A percentile compares a stretch with the other conserved stretches of the same genome.
These are phyloP conservation scores for Leptographium lundbergii DNA, from an alignment of 2,329 filamentous ascomycete species.

Conservation along the genomic window DNA sequence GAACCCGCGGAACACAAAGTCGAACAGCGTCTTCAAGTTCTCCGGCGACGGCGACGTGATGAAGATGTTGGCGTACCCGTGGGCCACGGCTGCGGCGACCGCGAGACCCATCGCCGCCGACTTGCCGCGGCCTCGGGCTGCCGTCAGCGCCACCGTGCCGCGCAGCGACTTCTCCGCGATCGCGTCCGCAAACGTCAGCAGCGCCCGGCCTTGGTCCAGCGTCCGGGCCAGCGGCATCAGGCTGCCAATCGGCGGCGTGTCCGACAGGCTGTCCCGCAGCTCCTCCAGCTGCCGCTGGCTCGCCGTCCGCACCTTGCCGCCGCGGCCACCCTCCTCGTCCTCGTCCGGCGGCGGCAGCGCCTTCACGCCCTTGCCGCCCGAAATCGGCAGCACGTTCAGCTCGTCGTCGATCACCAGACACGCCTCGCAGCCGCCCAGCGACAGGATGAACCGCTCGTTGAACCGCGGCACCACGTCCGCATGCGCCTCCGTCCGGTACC, in stretches of 20 bases:
- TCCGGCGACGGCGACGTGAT: conserved; percentile 96
- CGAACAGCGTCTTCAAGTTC: conserved; percentile 96
- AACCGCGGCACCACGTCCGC: conserved; percentile 90
- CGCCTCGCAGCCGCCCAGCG: conserved; percentile 84
- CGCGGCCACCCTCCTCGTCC: conserved; percentile 55
- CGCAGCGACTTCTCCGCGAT: conserved; percentile 92
- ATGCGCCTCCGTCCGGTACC: conserved; percentile 93
- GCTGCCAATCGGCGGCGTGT: conserved; percentile 75
- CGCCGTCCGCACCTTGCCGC: conserved; percentile 45
- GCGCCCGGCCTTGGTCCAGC: conserved; percentile 87
- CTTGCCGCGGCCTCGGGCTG: conserved; percentile 89
- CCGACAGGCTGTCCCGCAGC: conserved; percentile 77
- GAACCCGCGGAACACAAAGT: conserved; percentile 97
- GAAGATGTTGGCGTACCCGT: conserved; percentile 98
- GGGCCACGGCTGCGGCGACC: conserved; percentile 83
- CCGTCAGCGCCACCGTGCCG: conserved; percentile 87
- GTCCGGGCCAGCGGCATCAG: conserved; percentile 78
- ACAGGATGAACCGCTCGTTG: conserved; percentile 94
- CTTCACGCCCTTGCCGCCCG: conserved; percentile 82
- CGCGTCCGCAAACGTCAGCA: conserved; percentile 93
- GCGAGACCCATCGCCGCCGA: conserved; percentile 92
- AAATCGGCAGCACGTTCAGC: conserved; percentile 92
- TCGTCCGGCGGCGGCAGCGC: conserved; percentile 64
- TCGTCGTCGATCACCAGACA: conserved; percentile 97
- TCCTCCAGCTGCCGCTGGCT: conserved; percentile 67